Base-by-base conservation (phyloP, 176 grass and related monocot species). In the Guadua angustifolia region DNA sequence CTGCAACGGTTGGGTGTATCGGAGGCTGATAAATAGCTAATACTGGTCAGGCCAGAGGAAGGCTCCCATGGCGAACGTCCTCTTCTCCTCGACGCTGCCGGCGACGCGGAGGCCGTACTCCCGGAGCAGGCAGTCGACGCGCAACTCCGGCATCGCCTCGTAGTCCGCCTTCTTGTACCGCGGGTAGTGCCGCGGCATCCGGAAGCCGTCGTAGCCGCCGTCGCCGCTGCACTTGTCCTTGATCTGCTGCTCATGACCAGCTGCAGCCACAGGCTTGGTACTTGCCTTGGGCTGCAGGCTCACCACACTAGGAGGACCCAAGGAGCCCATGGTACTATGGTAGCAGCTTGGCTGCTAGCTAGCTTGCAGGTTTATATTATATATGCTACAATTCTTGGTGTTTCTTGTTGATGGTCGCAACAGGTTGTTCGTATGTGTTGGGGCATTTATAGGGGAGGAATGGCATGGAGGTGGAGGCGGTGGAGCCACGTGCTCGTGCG, bases 141-240 rank as follows among this genome's bases (percentile, higher is more conserved):
- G 83, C 91, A 89, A 94, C 89, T 97, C 94, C 40, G 91, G 89
- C 94, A 97, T 97, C 51, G 75, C 64, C 89, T 97, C 94, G 83
- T 97, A 97, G 75, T 94, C 91, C 43, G 85, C 89, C 77, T 68
- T 94, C 75, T 42, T 90, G 83, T 92, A 97, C 75, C 78, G 77
- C 17, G 94, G 94, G 83, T 97, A 97, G 74, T 83, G 89, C 59
- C 94, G 87, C 57, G 94, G 94, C 89, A 94, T 82, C 65, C 63
- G 82, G 85, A 97, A 97, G 21, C 75, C 14, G 35, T 45, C 35
- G 2, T n/a, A 14, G 13, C 67, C 22, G 15, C 21, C 35, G 49
- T 11, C 2, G 76, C 47, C 0, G 25, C 52, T 4, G 53, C 26
- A 25, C 67, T 14, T 36, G 50, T 51, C 9, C 18, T 62, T 62